Evolutionary conservation across 768 basidiomycete species (phyloP).

Genomic region (Psilocybe sp.): DNA sequence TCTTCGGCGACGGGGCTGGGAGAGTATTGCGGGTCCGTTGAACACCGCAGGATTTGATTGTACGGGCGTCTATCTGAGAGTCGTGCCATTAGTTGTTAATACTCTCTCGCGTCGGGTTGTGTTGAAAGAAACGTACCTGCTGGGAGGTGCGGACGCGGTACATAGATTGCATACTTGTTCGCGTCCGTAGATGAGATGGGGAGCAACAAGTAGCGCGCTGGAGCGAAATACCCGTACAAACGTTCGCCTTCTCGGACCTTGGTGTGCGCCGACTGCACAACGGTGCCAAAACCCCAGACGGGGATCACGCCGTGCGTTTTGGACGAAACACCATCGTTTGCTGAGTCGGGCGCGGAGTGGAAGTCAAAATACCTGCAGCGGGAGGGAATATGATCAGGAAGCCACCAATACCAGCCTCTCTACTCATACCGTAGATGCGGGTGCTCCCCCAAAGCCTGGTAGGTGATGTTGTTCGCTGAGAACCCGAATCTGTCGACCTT

Average conservation of each 20-base stretch:
- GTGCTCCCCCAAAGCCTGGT: constrained; percentile 54
- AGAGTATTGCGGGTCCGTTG: constrained; percentile 51
- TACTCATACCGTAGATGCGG: constrained; percentile 42
- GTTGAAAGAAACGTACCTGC: no score
- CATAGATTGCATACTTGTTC: constrained; percentile 52
- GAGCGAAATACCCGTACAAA: constrained; percentile 64
- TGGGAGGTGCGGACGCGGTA: constrained; percentile 62
- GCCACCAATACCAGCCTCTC: no score
- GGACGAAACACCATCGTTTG: constrained; percentile 27
- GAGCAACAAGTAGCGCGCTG: constrained; percentile 53
- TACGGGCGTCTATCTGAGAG: constrained; percentile 67
- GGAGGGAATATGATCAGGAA: no score
- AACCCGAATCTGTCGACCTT: constrained; percentile 68
- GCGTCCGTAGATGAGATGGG: constrained; percentile 48
- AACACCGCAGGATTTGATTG: constrained; percentile 64
- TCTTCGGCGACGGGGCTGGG: constrained; percentile 50
- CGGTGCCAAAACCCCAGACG: constrained; percentile 70
- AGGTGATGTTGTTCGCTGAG: constrained; percentile 71
- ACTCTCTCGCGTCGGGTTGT: constrained; percentile 15
- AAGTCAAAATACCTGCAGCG: constrained; percentile 74
- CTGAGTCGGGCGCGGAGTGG: constrained; percentile 41
- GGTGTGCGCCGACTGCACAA: constrained; percentile 46
- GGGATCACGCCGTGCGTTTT: constrained; percentile 62
- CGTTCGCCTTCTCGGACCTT: constrained; percentile 53
- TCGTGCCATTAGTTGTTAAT: not conserved